phyloP scores from a whole-genome alignment of 495 filamentous ascomycete species.

The Annulohypoxylon nitens region DNA sequence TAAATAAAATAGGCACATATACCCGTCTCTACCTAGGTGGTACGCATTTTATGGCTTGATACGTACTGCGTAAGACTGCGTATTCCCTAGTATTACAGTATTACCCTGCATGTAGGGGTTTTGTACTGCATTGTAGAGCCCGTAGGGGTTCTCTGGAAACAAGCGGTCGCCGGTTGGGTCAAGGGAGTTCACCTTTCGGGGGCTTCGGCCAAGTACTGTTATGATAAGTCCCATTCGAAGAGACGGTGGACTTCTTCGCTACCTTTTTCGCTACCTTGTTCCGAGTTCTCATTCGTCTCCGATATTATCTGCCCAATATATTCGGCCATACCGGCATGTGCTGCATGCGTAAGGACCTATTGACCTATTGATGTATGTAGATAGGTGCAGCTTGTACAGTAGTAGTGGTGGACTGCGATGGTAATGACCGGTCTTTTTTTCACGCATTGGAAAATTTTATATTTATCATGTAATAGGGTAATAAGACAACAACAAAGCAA shows the following conservation, averaged over 20 bases:
- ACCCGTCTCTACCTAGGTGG: neutral
- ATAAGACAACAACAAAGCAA: neutral
- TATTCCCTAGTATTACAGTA: constrained; percentile 9
- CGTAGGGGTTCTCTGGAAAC: constrained; percentile 15
- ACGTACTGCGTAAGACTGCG: neutral
- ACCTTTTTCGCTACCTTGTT: constrained; percentile 31
- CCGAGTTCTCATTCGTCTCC: constrained; percentile 19
- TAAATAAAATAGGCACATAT: constrained; percentile 45
- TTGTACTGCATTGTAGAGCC: neutral
- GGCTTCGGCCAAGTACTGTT: constrained; percentile 28
- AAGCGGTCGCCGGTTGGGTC: neutral
- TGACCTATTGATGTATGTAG: constrained; percentile 16
- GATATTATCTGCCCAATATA: constrained; percentile 37
- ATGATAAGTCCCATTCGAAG: constrained; percentile 27
- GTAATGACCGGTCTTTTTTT: constrained; percentile 15
- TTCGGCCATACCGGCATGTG: constrained; percentile 14
- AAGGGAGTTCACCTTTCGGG: constrained; percentile 16
- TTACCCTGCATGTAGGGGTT: neutral
- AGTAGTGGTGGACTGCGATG: constrained; percentile 24
- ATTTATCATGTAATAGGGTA: constrained; percentile 7
- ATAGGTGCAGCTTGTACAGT: constrained; percentile 23
- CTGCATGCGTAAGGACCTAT: neutral
- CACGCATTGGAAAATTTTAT: constrained; percentile 13
- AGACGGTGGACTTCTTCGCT: neutral
- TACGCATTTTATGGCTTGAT: neutral